phyloP scores from a whole-genome alignment of 345 rosid genomes.

The Citrus australasica region DNA sequence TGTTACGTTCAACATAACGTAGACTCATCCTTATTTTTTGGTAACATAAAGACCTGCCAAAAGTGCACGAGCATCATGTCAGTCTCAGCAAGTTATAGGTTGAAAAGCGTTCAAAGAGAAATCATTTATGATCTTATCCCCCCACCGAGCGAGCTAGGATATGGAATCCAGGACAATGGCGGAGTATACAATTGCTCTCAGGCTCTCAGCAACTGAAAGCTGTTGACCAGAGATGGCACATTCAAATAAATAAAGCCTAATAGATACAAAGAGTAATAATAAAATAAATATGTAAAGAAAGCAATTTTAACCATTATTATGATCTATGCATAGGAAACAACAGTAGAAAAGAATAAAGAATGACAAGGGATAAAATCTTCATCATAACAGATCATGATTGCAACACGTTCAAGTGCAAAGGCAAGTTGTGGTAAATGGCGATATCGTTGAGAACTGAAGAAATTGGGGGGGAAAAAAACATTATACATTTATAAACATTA shows the following conservation, averaged over 20 bases:
- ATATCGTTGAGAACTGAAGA: neutral
- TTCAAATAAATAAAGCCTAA: neutral
- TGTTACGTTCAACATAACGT: no score
- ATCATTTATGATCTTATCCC: neutral
- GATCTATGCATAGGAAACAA: neutral
- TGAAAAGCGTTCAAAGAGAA: neutral
- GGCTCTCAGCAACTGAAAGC: no score
- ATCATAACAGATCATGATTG: neutral
- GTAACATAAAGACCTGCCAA: no score
- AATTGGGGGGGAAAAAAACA: neutral
- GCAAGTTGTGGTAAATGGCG: neutral
- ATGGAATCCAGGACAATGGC: no score
- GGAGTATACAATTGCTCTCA: no score
- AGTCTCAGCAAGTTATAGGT: neutral
- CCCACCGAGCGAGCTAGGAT: neutral
- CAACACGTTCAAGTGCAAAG: neutral
- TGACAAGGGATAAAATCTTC: neutral
- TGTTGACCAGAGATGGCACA: no score
- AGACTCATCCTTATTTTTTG: no score
- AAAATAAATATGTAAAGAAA: neutral
- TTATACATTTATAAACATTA: conserved; percentile 11
- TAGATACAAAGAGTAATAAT: neutral
- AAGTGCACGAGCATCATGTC: neutral
- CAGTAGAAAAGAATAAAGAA: neutral
- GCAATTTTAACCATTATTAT: neutral